Base-by-base conservation (phyloP, 2,329 filamentous ascomycete genomes). In the Penicillium sp. region DNA sequence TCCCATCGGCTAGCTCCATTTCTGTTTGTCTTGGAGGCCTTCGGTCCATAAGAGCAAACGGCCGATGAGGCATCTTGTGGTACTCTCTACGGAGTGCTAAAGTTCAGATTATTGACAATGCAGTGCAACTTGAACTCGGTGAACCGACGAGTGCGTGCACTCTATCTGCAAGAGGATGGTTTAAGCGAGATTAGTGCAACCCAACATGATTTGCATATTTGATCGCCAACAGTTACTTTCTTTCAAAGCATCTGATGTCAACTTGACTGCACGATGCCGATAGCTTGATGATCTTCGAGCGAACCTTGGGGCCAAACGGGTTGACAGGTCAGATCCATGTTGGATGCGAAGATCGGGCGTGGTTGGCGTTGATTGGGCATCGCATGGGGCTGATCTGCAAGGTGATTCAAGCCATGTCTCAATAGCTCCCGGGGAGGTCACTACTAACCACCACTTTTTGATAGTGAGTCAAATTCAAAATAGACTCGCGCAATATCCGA, bases 311-410 rank as follows among this genome's bases (percentile, higher is more conserved):
- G 49, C 22, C 47, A 56, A 47, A 42, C 34, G 11, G 24, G 41
- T 13, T 57, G 60, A 62, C 43, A 49, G 47, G 48, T 62, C 60
- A 60, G 41, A 63, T 63, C 42, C 38, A 29, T 18, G 29, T 55
- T 48, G 48, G 40, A 52, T 43, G 14, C 27, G 13, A 50, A 50
- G 11, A 5, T 48, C 18, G 27, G 10, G 29, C n/a, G 16, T 10
- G n/a, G 27, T 13, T 21, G 6, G 13, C 32, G 18, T 14, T 55
- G 27, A 61, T 60, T 60, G 53, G 59, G 16, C 2, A 21, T 8
- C n/a, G 29, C 18, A 10, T 36, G 29, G n/a, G 31, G 16, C 36
- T 46, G 55, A 56, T 60, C 53, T 58, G 50, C 57, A 55, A 48
- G 42, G n/a, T 36, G 56, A 54, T 45, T 53, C 48, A 36, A 41